Evolutionary conservation across 371 early-diverging fungal species (phyloP).

Genomic region (Mortierella sp.): DNA sequence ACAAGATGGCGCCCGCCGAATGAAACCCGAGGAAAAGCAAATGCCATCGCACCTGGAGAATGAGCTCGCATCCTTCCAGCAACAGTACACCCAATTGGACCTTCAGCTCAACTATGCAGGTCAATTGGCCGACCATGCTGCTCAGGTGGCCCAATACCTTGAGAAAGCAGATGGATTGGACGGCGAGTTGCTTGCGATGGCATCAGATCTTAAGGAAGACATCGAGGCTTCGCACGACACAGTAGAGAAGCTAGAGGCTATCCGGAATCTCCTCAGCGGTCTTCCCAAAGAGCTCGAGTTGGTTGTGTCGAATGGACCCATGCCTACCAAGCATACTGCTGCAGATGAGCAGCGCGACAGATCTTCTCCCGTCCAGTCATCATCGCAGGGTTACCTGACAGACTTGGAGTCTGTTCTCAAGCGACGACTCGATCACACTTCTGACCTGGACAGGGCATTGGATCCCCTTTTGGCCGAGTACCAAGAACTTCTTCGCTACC

Average conservation of each 20-base stretch:
- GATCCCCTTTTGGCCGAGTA: slow-evolving; percentile 36
- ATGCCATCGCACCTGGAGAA: slow-evolving; percentile 25
- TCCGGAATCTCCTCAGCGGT: slow-evolving; percentile 13
- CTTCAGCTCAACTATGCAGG: slow-evolving; percentile 25
- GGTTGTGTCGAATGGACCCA: slow-evolving; percentile 18
- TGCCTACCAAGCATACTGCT: neutral
- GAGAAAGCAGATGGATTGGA: slow-evolving; percentile 33
- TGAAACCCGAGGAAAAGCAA: neutral
- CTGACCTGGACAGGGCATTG: slow-evolving; percentile 18
- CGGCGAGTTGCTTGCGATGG: slow-evolving; percentile 16
- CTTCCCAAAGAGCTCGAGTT: slow-evolving; percentile 22
- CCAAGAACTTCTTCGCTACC: slow-evolving; percentile 33
- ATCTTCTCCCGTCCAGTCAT: neutral
- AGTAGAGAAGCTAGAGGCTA: slow-evolving; percentile 10
- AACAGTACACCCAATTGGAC: slow-evolving; percentile 31
- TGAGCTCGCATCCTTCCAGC: slow-evolving; percentile 34
- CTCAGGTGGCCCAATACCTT: slow-evolving; percentile 30
- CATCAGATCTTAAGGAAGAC: slow-evolving; percentile 36
- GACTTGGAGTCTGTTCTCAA: slow-evolving; percentile 27
- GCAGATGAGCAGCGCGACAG: neutral
- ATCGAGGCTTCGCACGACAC: slow-evolving; percentile 29
- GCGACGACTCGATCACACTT: slow-evolving; percentile 12
- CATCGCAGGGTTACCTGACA: slow-evolving; percentile 4
- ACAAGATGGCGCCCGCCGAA: neutral
- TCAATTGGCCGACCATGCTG: slow-evolving; percentile 35